Percentiles rank a stretch among this genome's conserved stretches.
phyloP scores from a whole-genome alignment of 192 early-diverging fungal genomes.

The Gonapodya prolifera region DNA sequence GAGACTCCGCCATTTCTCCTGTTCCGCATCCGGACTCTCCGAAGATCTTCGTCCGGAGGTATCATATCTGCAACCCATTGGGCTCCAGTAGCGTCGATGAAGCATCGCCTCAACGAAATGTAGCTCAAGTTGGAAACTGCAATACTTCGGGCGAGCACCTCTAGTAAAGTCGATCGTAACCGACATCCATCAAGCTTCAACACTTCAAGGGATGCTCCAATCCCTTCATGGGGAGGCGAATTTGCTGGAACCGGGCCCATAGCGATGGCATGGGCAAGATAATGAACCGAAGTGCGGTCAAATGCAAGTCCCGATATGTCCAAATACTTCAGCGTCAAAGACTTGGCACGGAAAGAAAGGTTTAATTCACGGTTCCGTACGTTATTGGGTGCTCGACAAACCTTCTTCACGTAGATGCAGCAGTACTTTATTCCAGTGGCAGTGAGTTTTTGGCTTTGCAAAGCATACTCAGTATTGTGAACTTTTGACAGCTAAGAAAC shows the following conservation, averaged over 20 bases:
- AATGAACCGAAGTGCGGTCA: conserved; percentile 54
- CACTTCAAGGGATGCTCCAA: conserved; percentile 26
- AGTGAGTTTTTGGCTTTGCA: conserved; percentile 32
- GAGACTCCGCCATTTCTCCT: background rate
- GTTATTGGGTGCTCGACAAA: conserved; percentile 9
- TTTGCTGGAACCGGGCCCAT: conserved; percentile 1
- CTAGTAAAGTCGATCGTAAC: conserved; percentile 26
- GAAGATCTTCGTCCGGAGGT: background rate
- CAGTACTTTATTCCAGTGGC: conserved; percentile 62
- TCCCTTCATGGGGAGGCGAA: conserved; percentile 10
- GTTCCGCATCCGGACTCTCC: background rate
- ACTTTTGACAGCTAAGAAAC: background rate
- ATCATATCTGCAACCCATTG: conserved; percentile 7
- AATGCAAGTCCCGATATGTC: conserved; percentile 58
- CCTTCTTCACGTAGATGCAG: conserved; percentile 57
- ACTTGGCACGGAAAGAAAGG: conserved; percentile 19
- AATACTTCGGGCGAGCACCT: conserved; percentile 31
- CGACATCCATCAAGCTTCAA: conserved; percentile 38
- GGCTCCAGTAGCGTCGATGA: conserved; percentile 2
- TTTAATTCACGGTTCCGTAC: background rate
- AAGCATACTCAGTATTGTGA: background rate
- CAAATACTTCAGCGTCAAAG: conserved; percentile 43
- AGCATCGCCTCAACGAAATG: conserved; percentile 14
- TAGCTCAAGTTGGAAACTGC: conserved; percentile 11
- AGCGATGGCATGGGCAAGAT: conserved; percentile 49